Evolutionary conservation across 306 rosid species (phyloP).

Genomic region (Begonia loranthoides): DNA sequence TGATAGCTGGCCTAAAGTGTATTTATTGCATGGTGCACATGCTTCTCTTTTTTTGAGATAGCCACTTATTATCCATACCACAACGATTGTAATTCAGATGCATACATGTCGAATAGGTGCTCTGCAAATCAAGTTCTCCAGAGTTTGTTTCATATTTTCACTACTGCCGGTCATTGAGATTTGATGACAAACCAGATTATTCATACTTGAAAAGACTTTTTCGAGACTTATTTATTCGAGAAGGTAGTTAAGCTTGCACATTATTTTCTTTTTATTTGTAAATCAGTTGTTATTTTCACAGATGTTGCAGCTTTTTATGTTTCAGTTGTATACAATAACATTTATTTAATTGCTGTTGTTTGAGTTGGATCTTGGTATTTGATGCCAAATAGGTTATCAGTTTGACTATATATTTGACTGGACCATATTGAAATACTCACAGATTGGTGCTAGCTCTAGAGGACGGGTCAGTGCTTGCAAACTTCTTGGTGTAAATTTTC

Average conservation of each 20-base stretch:
- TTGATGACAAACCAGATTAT: constrained; percentile 99
- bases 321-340: too few relatives aligned
- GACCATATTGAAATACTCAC: constrained; percentile 69
- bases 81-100: constrained; percentile 16
- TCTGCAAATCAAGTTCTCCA: constrained; percentile 81
- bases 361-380: constrained; percentile 9
- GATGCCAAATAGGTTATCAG: constrained; percentile 8
- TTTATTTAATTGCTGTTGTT: not conserved
- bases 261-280: constrained; percentile 1
- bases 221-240: constrained; percentile 88
- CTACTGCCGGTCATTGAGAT: constrained; percentile 88
- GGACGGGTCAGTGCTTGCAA: constrained; percentile 40
- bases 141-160: constrained; percentile 97
- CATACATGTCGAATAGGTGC: constrained; percentile 44
- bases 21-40: not conserved
- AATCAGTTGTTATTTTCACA: not conserved
- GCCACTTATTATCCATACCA: constrained; percentile 9
- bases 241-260: constrained; percentile 35
- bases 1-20: too few relatives aligned
- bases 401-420: constrained; percentile 71
- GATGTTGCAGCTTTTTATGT: not conserved
- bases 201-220: constrained; percentile 93
- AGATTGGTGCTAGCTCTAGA: constrained; percentile 38
- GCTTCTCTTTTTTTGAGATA: not conserved
- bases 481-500: constrained; percentile 1